A percentile compares a stretch with the other conserved stretches of the same genome.
phyloP scores from a whole-genome alignment of 768 basidiomycete genomes.

The Brasilioporus rufonigricans region DNA sequence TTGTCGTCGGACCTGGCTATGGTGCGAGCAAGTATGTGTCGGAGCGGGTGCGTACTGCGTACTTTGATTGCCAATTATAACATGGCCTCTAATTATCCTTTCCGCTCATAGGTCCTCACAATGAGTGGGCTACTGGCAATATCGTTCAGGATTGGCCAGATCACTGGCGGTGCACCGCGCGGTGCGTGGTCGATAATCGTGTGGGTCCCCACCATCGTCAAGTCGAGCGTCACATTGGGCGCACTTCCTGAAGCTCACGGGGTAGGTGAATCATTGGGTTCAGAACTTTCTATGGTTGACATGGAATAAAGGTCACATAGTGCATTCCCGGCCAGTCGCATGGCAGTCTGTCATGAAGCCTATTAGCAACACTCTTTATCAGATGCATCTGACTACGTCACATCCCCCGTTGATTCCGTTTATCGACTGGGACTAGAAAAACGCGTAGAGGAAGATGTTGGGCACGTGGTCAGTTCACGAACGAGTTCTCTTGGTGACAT shows the following conservation, averaged over 20 bases:
- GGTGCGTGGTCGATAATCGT: conserved; percentile 38
- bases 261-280: conserved; percentile 14
- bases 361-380: conserved; percentile 20
- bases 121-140: conserved; percentile 32
- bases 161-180: conserved; percentile 32
- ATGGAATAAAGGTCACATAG: conserved; percentile 25
- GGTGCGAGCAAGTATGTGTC: no score
- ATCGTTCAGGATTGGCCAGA: conserved; percentile 38
- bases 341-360: conserved; percentile 25
- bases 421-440: no score
- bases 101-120: conserved; percentile 25
- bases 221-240: conserved; percentile 32
- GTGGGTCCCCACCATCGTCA: conserved; percentile 39
- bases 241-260: conserved; percentile 30
- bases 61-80: no score
- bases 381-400: conserved; percentile 3
- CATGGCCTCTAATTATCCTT: background rate
- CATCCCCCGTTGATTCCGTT: conserved; percentile 26
- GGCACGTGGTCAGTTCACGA: no score
- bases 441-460: no score
- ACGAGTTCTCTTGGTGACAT: no score
- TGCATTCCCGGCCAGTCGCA: conserved; percentile 33
- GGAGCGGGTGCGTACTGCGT: no score
- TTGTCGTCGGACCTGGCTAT: no score
- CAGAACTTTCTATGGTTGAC: background rate